These are phyloP conservation scores for Candida silvatica DNA, from an alignment of 805 yeast genomes.

Conservation along the genomic window DNA sequence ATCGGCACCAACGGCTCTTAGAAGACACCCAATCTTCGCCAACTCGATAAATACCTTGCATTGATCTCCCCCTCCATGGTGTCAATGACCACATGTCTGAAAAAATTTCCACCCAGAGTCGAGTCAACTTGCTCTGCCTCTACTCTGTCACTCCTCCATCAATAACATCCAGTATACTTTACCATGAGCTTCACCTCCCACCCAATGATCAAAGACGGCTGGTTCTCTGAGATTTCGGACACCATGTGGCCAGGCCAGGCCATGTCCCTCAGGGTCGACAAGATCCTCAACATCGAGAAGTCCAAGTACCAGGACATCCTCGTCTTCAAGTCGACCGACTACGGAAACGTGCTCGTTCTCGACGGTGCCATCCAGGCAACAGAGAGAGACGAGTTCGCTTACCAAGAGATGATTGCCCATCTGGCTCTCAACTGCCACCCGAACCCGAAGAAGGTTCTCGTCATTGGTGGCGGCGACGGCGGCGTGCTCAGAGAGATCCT, in stretches of 20 bases:
- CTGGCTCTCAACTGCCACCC: constrained; percentile 90
- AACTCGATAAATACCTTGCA: too few species aligned
- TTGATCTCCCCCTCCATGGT: too few species aligned
- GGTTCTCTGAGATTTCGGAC: constrained; percentile 94
- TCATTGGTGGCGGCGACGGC: constrained; percentile 98
- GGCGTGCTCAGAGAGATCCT: constrained; percentile 94
- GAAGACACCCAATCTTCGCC: too few species aligned
- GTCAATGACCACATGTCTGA: too few species aligned
- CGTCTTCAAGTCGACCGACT: constrained; percentile 86
- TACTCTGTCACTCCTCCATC: too few species aligned
- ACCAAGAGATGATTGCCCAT: constrained; percentile 98
- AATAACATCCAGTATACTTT: too few species aligned
- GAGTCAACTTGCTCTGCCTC: too few species aligned
- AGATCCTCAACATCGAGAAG: constrained; percentile 75
- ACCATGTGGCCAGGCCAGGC: constrained; percentile 99
- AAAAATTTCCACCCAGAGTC: too few species aligned
- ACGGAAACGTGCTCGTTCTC: constrained; percentile 91
- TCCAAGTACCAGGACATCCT: constrained; percentile 90
- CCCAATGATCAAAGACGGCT: constrained; percentile 70
- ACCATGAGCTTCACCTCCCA: constrained; percentile 33
- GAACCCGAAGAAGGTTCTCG: constrained; percentile 87
- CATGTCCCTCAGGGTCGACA: constrained; percentile 81
- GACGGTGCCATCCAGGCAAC: constrained; percentile 96
- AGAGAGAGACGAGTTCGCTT: constrained; percentile 94
- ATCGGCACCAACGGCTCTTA: too few species aligned